These are phyloP conservation scores for Chlamydomonas eustigma DNA, from an alignment of 139 green algal genomes.

Conservation along the genomic window DNA sequence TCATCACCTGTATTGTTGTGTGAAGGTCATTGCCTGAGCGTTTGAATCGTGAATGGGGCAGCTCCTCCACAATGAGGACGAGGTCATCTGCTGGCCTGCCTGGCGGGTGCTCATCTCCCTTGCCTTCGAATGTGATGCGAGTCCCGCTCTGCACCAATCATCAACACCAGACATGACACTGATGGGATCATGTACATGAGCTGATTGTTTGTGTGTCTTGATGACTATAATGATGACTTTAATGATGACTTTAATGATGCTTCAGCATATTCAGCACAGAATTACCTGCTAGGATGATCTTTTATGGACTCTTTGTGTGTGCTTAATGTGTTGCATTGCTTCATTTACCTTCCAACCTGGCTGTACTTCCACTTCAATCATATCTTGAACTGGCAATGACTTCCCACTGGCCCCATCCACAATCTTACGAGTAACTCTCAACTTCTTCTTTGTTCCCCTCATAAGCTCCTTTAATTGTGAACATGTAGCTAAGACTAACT, in stretches of 20 bases:
- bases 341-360: conserved; percentile 64
- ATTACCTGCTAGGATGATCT: too few species aligned
- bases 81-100: conserved; percentile 38
- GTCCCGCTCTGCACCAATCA: conserved; percentile 26
- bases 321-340: conserved; percentile 31
- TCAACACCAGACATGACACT: too few species aligned
- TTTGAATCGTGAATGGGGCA: conserved; percentile 34
- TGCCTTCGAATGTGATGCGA: conserved; percentile 34
- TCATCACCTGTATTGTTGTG: conserved; percentile 8
- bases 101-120: conserved; percentile 60
- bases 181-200: too few species aligned
- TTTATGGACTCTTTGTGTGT: too few species aligned
- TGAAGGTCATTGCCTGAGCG: conserved; percentile 31
- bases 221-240: too few species aligned
- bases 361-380: conserved; percentile 57
- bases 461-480: conserved; percentile 79
- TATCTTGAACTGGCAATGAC: conserved; percentile 46
- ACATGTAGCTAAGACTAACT: too few species aligned
- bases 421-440: conserved; percentile 44
- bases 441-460: conserved; percentile 59
- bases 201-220: too few species aligned
- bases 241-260: conserved; percentile 2
- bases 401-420: conserved; percentile 44
- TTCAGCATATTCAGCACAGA: background rate
- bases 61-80: conserved; percentile 40